These are phyloP conservation scores for Xerophyta viscosa DNA, from an alignment of 106 monocot genomes.

Conservation along the genomic window DNA sequence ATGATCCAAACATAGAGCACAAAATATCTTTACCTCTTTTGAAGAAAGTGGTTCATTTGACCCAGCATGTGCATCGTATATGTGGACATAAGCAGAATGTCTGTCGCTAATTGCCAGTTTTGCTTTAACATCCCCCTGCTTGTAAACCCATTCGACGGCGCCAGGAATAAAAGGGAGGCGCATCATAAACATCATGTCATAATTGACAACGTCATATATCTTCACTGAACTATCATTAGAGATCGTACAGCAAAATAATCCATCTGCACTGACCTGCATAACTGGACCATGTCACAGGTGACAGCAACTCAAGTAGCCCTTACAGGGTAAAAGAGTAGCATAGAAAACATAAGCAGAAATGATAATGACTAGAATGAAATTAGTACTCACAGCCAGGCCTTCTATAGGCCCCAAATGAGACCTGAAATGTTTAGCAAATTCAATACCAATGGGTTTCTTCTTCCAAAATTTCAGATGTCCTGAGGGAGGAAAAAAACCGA, in stretches of 20 bases:
- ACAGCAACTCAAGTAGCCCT: slow-evolving; percentile 11
- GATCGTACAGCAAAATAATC: slow-evolving; percentile 94
- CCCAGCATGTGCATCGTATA: slow-evolving; percentile 81
- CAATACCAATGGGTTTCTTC: slow-evolving; percentile 87
- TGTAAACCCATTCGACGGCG: slow-evolving; percentile 80
- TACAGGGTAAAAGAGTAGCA: background rate
- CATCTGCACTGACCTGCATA: slow-evolving; percentile 92
- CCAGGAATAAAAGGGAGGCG: slow-evolving; percentile 74
- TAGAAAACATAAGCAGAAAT: background rate
- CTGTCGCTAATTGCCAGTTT: slow-evolving; percentile 88
- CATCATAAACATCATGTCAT: slow-evolving; percentile 99
- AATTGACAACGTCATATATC: slow-evolving; percentile 98
- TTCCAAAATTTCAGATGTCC: slow-evolving; percentile 99
- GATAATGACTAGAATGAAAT: background rate
- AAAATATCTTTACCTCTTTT: slow-evolving; percentile 51
- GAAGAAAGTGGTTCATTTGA: slow-evolving; percentile 81
- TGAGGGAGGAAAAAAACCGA: slow-evolving; percentile 3
- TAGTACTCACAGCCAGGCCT: slow-evolving; percentile 77
- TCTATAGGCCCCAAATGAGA: slow-evolving; percentile 96
- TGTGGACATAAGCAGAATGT: slow-evolving; percentile 48
- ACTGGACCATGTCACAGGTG: slow-evolving; percentile 43
- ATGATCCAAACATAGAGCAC: background rate
- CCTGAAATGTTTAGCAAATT: slow-evolving; percentile 96
- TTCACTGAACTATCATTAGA: slow-evolving; percentile 80
- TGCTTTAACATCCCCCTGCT: slow-evolving; percentile 82